Evolutionary conservation across 2,329 filamentous ascomycete genomes (phyloP).

Genomic region (Aaosphaeria arxii): DNA sequence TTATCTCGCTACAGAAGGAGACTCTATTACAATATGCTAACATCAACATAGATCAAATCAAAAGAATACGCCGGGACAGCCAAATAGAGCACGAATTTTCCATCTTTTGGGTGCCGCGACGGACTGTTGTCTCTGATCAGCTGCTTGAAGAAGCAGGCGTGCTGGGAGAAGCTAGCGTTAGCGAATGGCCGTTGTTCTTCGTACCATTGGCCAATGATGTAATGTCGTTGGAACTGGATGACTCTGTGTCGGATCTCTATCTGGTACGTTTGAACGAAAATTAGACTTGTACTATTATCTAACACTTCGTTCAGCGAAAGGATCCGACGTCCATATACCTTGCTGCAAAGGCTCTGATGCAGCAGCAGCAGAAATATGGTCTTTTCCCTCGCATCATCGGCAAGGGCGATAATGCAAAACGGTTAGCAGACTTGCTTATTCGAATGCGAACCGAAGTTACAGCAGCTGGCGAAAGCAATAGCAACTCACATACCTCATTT

Average conservation of each 20-base stretch:
- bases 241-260: conserved; percentile 84
- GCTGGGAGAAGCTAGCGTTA: conserved; percentile 84
- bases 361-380: conserved; percentile 85
- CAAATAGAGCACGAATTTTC: conserved; percentile 93
- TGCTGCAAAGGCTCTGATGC: conserved; percentile 89
- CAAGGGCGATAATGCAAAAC: conserved; percentile 91
- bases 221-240: conserved; percentile 83
- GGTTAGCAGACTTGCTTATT: conserved; percentile 78
- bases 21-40: conserved; percentile 45
- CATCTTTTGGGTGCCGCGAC: conserved; percentile 91
- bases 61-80: conserved; percentile 81
- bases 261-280: conserved; percentile 48
- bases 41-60: conserved; percentile 75
- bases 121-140: conserved; percentile 86
- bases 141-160: conserved; percentile 91
- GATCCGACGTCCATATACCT: conserved; percentile 89
- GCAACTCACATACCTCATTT: conserved; percentile 51
- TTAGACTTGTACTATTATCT: not conserved
- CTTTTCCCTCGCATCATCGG: conserved; percentile 93
- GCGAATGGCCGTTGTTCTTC: conserved; percentile 84
- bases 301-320: conserved; percentile 55
- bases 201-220: conserved; percentile 89
- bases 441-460: conserved; percentile 85
- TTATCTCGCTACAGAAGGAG: conserved; percentile 18
- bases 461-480: conserved; percentile 70